Evolutionary conservation across 176 grass and related monocot species (phyloP).

Genomic region (Bromus sterilis): DNA sequence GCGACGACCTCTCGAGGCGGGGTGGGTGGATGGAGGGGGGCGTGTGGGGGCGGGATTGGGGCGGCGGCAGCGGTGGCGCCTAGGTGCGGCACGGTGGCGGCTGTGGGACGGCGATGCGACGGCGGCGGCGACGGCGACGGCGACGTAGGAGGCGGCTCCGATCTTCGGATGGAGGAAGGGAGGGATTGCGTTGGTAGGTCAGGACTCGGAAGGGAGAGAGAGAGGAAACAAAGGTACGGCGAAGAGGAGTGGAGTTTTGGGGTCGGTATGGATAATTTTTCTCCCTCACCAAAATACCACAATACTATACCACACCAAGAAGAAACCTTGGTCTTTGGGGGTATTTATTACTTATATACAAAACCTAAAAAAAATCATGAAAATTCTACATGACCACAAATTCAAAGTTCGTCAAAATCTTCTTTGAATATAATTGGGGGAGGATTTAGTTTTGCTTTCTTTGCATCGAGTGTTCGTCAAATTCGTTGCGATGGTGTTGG

Average conservation of each 20-base stretch:
- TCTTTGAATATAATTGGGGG: not conserved
- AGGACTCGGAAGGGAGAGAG: not conserved
- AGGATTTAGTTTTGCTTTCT: not conserved
- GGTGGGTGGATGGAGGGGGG: not conserved
- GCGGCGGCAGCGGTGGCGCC: not conserved
- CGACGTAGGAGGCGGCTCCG: not conserved
- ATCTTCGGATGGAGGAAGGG: not conserved
- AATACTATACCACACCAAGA: not conserved
- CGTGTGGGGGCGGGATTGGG: not conserved
- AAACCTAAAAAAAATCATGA: not conserved
- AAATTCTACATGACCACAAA: not conserved
- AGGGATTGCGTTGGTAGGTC: conserved; percentile 11
- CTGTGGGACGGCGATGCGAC: not conserved
- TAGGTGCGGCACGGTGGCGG: not conserved
- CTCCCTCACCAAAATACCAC: not conserved
- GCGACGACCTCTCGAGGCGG: not conserved
- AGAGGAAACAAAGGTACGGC: not conserved
- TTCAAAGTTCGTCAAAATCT: not conserved
- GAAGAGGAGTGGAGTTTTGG: conserved; percentile 5
- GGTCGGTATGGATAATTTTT: not conserved
- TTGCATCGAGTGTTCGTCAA: not conserved
- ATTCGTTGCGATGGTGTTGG: not conserved
- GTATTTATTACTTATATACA: not conserved
- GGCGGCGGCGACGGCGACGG: not conserved
- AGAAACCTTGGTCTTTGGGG: not conserved